Evolutionary conservation across 345 rosid species (phyloP), one percentile per base, ranked within the genome.

Genomic region (Durio zibethinus): DNA sequence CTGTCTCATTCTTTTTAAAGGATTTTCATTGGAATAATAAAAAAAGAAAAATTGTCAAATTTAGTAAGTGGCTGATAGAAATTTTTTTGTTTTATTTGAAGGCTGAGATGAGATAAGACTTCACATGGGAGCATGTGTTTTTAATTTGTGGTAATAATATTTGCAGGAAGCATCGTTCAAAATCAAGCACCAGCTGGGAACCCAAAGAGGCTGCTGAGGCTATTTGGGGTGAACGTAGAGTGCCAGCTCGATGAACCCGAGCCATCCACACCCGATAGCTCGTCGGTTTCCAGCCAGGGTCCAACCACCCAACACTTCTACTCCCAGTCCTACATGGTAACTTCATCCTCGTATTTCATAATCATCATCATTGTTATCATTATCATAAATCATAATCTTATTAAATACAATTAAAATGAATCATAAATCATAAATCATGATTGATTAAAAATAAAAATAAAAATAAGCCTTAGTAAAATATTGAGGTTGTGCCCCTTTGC

Each of bases 211-310:
- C 74, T 90, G 64, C 63, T 94, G 57, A 90, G 98, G 87, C 83
- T 94, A 18, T 94, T 94, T 67, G 98, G 98, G 47, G 97, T 94
- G 79, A 90, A 94, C 84, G 67, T 94, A 89, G 95, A 94, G 83
- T 94, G 94, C 82, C 92, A 91, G 79, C 86, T 83, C 5, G 91
- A 88, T 20, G 89, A 83, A 43, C 80, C 89, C 5, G 88, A 86
- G 69, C 87, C 89, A 77, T 85, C 93, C n/a, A 87, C 92, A 52
- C 89, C 94, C 35, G 92, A 89, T 31, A 86, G 83, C 61, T 87
- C 91, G 72, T 80, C 85, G 27, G 25, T 76, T 77, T 80, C 85
- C 23, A 85, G 84, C 77, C 86, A 83, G 71, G 82, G 81, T 77
- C 77, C 72, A 21, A 63, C 48, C 69, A 78, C 72, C 27, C 83